Base-by-base conservation (phyloP, 345 rosid species). In the Ceriops decandra region DNA sequence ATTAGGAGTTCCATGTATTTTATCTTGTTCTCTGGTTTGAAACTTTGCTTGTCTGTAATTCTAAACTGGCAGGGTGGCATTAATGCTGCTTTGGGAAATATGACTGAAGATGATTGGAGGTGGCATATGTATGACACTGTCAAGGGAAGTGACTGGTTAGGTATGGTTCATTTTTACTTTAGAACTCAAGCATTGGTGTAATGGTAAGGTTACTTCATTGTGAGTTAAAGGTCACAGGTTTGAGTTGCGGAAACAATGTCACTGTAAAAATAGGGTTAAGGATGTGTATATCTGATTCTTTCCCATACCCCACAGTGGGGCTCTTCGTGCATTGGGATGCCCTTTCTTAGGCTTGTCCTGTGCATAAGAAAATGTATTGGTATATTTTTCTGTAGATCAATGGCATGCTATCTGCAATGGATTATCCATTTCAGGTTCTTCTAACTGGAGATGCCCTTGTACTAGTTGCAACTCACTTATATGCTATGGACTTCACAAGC, bases 61-160 rank as follows among this genome's bases (percentile, higher is more conserved):
- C 7, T 8, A 54, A 42, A n/a, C 76, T 19, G 79, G 30, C 75
- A 95, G 98, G 99, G 99, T 81, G 99, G 98, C 54, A 95, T 95
- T 53, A 95, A 95, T 82, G 99, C 98, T 77, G 98, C 99, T 13
- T 70, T 95, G 67, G 99, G 99, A 57, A 95, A 95, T 77, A 95
- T 95, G 99, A 57, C 85, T 0, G 98, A 95, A 81, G 99, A 92
- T 85, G 99, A 92, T 70, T 95, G 98, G 99, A 83, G 98, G 74
- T 92, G 99, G 98, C 99, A 95, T 69, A 95, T 95, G 98, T 95
- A 95, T 77, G 99, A 95, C 63, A 95, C 99, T 66, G 99, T 92
- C 52, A 95, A 95, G 80, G 99, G 99, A 72, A 95, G 99, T 68
- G 99, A 95, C 67, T 95, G 99, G 99, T 77, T 95, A 78, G 99